Percentiles rank a stretch among this genome's conserved stretches.
phyloP scores from a whole-genome alignment of 371 early-diverging fungal species.

The Smittium culicis region DNA sequence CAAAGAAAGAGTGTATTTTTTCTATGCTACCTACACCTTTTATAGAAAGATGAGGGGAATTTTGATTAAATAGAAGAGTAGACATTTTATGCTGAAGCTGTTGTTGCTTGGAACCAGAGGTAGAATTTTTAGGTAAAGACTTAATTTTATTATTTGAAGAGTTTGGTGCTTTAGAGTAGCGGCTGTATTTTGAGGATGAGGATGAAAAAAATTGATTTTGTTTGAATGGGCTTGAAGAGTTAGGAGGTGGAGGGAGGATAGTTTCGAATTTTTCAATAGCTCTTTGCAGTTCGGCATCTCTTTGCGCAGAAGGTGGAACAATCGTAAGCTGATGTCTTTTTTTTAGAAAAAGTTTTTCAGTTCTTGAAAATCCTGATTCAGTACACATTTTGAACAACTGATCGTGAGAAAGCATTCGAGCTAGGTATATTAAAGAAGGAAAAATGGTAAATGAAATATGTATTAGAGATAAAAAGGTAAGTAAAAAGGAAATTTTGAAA shows the following conservation, averaged over 20 bases:
- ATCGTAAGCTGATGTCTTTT: constrained; percentile 41
- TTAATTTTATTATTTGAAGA: no score
- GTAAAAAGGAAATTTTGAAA: no score
- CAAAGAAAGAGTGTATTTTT: constrained; percentile 56
- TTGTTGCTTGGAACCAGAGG: no score
- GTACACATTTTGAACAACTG: constrained; percentile 57
- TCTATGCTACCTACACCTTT: constrained; percentile 2
- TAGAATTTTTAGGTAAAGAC: no score
- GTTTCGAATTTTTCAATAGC: constrained; percentile 30
- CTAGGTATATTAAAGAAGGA: no score
- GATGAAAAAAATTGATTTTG: no score
- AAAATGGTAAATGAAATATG: no score
- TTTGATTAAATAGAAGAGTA: not conserved
- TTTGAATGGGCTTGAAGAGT: no score
- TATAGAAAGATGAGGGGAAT: constrained; percentile 3
- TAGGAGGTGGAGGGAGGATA: constrained; percentile 15
- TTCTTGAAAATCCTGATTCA: constrained; percentile 47
- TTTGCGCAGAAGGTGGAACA: constrained; percentile 24
- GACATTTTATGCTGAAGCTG: no score
- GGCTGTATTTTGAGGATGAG: no score
- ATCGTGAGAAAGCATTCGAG: constrained; percentile 50
- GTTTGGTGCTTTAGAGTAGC: no score
- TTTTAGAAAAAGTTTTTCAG: constrained; percentile 58
- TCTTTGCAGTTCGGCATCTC: constrained; percentile 17
- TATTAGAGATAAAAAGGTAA: no score